A percentile compares a stretch with the other conserved stretches of the same genome.
These are phyloP conservation scores for Nyssa sinensis DNA, from an alignment of 148 eudicot species.

Conservation along the genomic window DNA sequence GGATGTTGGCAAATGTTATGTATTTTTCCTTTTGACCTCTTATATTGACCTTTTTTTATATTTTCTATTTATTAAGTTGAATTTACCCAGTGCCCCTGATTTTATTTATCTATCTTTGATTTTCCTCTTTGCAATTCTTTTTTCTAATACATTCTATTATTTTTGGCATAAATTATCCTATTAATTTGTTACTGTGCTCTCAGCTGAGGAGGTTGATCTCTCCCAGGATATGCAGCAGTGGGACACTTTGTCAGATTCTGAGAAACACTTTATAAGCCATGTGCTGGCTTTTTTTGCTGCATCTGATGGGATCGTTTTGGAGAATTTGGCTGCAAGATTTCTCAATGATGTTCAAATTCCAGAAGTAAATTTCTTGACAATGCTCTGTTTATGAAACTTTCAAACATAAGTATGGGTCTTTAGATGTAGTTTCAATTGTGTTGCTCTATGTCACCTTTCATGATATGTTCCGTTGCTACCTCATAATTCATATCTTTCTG, in stretches of 20 bases:
- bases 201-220: conserved; percentile 92
- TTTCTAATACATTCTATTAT: too few relatives aligned
- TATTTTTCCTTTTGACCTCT: too few relatives aligned
- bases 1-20: neutral
- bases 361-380: conserved; percentile 42
- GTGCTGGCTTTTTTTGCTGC: conserved; percentile 89
- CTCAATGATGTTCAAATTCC: conserved; percentile 73
- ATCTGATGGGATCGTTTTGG: conserved; percentile 88
- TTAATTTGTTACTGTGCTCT: neutral
- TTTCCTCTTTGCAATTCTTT: neutral
- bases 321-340: conserved; percentile 77
- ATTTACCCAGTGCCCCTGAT: neutral
- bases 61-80: neutral
- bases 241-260: conserved; percentile 52
- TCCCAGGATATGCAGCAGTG: conserved; percentile 74
- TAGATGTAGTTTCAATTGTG: neutral
- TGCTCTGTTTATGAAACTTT: too few relatives aligned
- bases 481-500: too few relatives aligned
- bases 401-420: neutral
- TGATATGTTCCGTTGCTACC: too few relatives aligned
- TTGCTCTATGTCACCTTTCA: neutral
- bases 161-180: neutral
- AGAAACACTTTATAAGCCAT: conserved; percentile 73
- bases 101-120: neutral
- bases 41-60: neutral